A percentile compares a stretch with the other conserved stretches of the same genome.
These are phyloP conservation scores for Coprinopsis cinerea DNA, from an alignment of 768 basidiomycete genomes.

Conservation along the genomic window DNA sequence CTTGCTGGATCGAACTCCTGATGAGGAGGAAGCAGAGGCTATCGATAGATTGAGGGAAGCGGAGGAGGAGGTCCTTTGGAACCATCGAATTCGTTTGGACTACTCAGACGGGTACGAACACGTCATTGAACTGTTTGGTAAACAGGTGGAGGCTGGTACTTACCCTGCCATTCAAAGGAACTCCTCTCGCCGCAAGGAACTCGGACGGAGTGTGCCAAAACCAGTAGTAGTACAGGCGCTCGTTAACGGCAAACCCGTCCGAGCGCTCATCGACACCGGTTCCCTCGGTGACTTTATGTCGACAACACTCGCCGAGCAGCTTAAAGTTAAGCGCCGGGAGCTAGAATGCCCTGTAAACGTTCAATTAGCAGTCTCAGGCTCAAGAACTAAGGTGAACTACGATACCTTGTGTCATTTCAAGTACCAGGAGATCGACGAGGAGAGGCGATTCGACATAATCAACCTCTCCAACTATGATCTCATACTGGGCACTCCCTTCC, in stretches of 20 bases:
- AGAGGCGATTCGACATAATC: conserved; percentile 28
- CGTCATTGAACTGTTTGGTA: background rate
- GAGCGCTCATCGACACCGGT: conserved; percentile 32
- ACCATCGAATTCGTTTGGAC: background rate
- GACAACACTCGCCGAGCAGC: conserved; percentile 28
- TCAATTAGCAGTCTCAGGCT: conserved; percentile 36
- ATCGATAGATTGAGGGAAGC: background rate
- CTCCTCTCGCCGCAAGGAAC: conserved; percentile 12
- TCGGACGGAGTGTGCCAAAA: conserved; percentile 18
- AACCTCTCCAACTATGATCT: conserved; percentile 37
- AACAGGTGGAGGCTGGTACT: conserved; percentile 6
- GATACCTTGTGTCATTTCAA: conserved; percentile 17
- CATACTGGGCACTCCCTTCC: conserved; percentile 34
- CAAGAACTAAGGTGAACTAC: conserved; percentile 29
- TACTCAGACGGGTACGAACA: background rate
- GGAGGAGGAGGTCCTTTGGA: background rate
- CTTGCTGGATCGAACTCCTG: background rate
- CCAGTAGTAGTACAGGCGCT: conserved; percentile 24
- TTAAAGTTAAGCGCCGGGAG: conserved; percentile 19
- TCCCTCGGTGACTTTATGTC: conserved; percentile 39
- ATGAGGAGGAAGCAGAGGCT: background rate
- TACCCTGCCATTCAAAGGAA: conserved; percentile 7
- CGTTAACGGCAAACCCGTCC: conserved; percentile 26
- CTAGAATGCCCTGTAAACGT: conserved; percentile 27
- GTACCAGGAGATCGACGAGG: conserved; percentile 30